phyloP scores from a whole-genome alignment of 2,329 filamentous ascomycete species.

The Knoxdaviesia capensis region DNA sequence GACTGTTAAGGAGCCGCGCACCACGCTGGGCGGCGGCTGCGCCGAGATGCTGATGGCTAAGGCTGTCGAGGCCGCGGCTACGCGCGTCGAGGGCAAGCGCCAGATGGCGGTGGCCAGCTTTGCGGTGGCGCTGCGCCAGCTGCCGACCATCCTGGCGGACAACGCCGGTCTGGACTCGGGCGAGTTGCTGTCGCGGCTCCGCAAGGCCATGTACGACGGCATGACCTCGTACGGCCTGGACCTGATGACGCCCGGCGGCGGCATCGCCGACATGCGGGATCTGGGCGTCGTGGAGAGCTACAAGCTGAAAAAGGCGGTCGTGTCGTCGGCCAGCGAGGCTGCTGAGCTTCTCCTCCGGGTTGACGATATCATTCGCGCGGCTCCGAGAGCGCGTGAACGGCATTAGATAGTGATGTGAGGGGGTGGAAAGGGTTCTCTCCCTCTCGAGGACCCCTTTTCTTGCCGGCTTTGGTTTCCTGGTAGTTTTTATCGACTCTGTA shows the following conservation, averaged over 20 bases:
- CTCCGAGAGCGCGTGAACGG: constrained; percentile 63
- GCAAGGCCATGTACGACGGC: constrained; percentile 88
- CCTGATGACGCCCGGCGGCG: constrained; percentile 71
- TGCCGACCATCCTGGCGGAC: constrained; percentile 92
- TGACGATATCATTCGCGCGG: constrained; percentile 92
- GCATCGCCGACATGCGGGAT: constrained; percentile 89
- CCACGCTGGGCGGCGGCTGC: constrained; percentile 85
- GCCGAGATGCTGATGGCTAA: constrained; percentile 99
- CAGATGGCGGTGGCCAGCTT: constrained; percentile 85
- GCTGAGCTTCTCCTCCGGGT: constrained; percentile 89
- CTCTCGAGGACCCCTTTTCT: not conserved
- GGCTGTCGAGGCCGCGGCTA: constrained; percentile 82
- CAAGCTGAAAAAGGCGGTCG: constrained; percentile 96
- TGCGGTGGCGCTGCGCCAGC: constrained; percentile 69
- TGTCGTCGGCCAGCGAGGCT: constrained; percentile 87
- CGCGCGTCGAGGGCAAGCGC: constrained; percentile 92
- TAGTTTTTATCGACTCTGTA: not conserved
- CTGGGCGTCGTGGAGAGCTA: constrained; percentile 92
- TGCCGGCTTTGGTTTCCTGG: constrained; percentile 1
- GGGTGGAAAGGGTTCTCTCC: constrained; percentile 12
- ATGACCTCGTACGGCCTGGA: constrained; percentile 85
- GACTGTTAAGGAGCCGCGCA: constrained; percentile 84
- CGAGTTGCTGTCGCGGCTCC: constrained; percentile 75
- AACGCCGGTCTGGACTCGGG: constrained; percentile 93
- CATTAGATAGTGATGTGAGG: constrained; percentile 28